These are phyloP conservation scores for Penicillium alfredii DNA, from an alignment of 495 filamentous ascomycete genomes.

Conservation along the genomic window DNA sequence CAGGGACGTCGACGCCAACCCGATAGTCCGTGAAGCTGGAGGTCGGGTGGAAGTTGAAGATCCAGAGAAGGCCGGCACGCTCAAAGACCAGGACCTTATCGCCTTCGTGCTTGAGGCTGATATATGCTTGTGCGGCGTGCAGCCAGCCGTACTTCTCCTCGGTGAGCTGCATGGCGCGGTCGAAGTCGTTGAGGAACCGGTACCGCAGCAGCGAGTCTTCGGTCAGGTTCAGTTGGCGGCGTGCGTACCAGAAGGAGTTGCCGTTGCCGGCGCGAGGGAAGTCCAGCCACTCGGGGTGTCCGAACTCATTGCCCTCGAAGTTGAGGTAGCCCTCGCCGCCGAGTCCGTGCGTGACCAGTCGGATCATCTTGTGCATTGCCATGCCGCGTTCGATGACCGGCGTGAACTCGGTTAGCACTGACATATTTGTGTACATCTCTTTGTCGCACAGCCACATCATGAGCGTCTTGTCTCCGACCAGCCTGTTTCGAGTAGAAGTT, in stretches of 20 bases:
- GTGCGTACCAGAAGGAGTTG: conserved; percentile 96
- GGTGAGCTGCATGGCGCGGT: conserved; percentile 78
- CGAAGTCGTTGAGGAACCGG: conserved; percentile 89
- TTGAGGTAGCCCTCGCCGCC: conserved; percentile 97
- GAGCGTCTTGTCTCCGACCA: conserved; percentile 92
- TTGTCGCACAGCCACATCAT: conserved; percentile 99
- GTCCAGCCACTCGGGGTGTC: conserved; percentile 98
- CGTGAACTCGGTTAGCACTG: conserved; percentile 71
- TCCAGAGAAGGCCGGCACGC: conserved; percentile 79
- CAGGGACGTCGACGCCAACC: conserved; percentile 74
- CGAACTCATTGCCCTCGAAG: conserved; percentile 98
- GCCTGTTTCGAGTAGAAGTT: conserved; percentile 49
- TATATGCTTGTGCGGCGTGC: conserved; percentile 77
- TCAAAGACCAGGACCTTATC: conserved; percentile 98
- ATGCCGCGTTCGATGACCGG: conserved; percentile 88
- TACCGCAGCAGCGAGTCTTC: conserved; percentile 85
- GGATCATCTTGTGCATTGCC: conserved; percentile 93
- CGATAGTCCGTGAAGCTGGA: conserved; percentile 88
- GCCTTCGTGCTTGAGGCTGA: conserved; percentile 86
- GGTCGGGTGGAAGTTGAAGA: conserved; percentile 94
- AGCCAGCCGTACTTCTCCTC: conserved; percentile 94
- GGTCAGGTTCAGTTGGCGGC: conserved; percentile 88
- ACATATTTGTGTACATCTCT: conserved; percentile 98
- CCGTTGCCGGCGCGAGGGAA: conserved; percentile 92
- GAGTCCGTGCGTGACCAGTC: conserved; percentile 86